phyloP scores from a whole-genome alignment of 2,329 filamentous ascomycete genomes.

The Colletotrichum higginsianum region DNA sequence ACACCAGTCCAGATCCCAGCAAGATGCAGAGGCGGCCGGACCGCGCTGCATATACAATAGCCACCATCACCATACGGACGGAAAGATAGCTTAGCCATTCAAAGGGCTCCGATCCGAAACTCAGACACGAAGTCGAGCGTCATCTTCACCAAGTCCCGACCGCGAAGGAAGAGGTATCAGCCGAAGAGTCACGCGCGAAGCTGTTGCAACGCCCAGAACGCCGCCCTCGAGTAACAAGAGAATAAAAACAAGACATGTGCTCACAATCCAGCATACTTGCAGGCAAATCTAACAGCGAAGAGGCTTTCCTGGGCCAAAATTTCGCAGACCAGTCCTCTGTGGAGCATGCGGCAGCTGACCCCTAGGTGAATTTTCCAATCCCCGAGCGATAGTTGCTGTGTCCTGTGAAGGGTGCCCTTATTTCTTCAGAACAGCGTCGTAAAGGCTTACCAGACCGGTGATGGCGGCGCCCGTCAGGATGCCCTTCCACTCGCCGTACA shows the following conservation, averaged over 20 bases:
- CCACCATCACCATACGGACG: constrained; percentile 2
- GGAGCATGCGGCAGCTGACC: neutral
- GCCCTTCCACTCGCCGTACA: constrained; percentile 81
- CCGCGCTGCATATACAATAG: neutral
- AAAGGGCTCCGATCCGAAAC: neutral
- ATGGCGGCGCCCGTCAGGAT: constrained; percentile 78
- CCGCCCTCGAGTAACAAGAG: constrained; percentile 38
- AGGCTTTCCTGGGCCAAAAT: neutral
- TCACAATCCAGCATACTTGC: neutral
- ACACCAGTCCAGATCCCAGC: neutral
- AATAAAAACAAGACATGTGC: constrained; percentile 7
- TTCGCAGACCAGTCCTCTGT: neutral
- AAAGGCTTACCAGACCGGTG: constrained; percentile 78
- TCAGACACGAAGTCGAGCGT: neutral
- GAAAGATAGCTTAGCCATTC: neutral
- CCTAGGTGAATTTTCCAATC: neutral
- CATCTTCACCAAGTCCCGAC: constrained; percentile 1
- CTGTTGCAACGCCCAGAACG: constrained; percentile 42
- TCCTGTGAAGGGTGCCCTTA: constrained; percentile 51
- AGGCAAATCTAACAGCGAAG: neutral
- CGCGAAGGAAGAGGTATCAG: constrained; percentile 40
- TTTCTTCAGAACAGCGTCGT: constrained; percentile 83
- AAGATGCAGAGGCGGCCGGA: neutral
- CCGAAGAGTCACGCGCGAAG: constrained; percentile 38
- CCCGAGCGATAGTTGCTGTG: neutral